phyloP scores from a whole-genome alignment of 2,329 filamentous ascomycete genomes.

The Talaromyces funiculosus region DNA sequence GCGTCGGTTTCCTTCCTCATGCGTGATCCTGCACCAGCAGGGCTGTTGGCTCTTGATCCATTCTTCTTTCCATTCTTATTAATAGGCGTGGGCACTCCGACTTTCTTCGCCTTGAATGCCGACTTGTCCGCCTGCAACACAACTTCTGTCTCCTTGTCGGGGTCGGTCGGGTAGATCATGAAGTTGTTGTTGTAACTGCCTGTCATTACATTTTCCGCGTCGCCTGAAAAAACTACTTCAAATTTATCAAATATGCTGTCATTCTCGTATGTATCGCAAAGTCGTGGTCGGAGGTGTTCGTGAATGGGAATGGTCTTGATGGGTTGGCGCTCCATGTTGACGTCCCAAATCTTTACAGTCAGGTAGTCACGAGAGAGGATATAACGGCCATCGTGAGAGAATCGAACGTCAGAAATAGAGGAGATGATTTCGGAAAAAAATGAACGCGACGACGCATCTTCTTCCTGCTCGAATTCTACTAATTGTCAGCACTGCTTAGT shows the following conservation, averaged over 20 bases:
- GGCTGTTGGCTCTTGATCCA: slow-evolving; percentile 80
- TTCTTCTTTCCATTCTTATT: slow-evolving; percentile 86
- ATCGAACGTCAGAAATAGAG: slow-evolving; percentile 96
- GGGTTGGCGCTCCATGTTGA: slow-evolving; percentile 96
- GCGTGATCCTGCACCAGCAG: slow-evolving; percentile 78
- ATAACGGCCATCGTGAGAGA: slow-evolving; percentile 92
- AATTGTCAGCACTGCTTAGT: neutral
- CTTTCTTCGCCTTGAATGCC: slow-evolving; percentile 99
- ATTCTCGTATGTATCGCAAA: slow-evolving; percentile 98
- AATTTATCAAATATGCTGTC: slow-evolving; percentile 99
- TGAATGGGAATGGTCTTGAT: slow-evolving; percentile 99
- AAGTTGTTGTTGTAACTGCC: slow-evolving; percentile 99
- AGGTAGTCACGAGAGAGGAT: slow-evolving; percentile 97
- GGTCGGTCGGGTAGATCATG: slow-evolving; percentile 98
- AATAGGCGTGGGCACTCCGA: slow-evolving; percentile 94
- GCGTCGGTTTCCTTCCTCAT: slow-evolving; percentile 99
- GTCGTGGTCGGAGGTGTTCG: slow-evolving; percentile 84
- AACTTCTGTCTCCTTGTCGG: slow-evolving; percentile 93
- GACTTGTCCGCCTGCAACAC: slow-evolving; percentile 98
- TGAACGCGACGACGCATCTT: slow-evolving; percentile 90
- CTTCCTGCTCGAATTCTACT: slow-evolving; percentile 95
- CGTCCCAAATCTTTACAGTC: slow-evolving; percentile 99
- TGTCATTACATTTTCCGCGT: slow-evolving; percentile 99
- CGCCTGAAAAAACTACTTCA: slow-evolving; percentile 96
- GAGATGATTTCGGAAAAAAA: slow-evolving; percentile 99